Evolutionary conservation across 23 red algal genomes (phyloP), one percentile per base, ranked within the genome.

Genomic region (Pyropia yezoensis): DNA sequence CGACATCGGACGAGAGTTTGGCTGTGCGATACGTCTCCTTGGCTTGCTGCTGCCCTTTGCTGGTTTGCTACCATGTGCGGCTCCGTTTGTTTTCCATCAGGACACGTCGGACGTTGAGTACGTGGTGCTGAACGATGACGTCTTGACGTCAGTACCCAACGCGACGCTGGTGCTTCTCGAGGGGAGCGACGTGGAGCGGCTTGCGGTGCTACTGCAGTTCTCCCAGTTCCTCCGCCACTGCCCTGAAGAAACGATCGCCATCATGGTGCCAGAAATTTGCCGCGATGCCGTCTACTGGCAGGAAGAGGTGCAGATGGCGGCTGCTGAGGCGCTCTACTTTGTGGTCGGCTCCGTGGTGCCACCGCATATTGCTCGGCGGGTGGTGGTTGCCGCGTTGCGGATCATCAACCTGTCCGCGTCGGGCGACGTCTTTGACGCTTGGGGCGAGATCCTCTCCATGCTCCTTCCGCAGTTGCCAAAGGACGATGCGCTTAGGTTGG

Each of bases 221-320:
- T 70, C 82, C 2, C 82, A 88, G 73, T 88, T 88, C 45, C 63
- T 88, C 23, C 70, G 75, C 19, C 82, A 88, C 49, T 88, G 82
- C 32, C 82, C 82, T 2, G 56, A 71, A 4, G 82, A 88, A 14
- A 71, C 70, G 14, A 69, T 88, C 71, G 52, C 52, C 21, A 78
- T 69, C 7, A 88, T 88, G 82, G 69, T 88, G 52, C 82, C 82
- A 14, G 49, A 64, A 14, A 88, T 88, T 33, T 88, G 82, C 50
- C 47, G 60, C 33, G 67, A 70, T 39, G n/a, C 50, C 59, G 25
- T 50, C 28, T 3, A 27, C 17, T 71, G 67, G 67, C 56, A 63
- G 61, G 70, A 39, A 18, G 19, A 53, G 34, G 62, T 69, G 32
- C 73, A 77, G 61, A 33, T 69, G n/a, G 82, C 82, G 25, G 53